Evolutionary conservation across 805 yeast species (phyloP).

Genomic region (Maudiozyma bulderi): DNA sequence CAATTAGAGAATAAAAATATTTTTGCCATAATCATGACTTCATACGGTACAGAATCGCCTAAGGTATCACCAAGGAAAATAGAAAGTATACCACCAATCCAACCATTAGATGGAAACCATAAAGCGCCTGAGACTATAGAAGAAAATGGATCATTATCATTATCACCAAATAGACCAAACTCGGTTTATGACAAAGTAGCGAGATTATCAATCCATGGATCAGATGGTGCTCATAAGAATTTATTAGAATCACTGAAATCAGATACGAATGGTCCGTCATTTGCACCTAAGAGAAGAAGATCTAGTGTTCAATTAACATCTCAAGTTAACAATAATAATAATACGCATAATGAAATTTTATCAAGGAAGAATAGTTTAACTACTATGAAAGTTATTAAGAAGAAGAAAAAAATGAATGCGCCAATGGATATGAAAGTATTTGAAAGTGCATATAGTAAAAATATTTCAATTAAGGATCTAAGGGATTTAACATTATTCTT

Average conservation of each 20-base stretch:
- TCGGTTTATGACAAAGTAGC: conserved; percentile 17
- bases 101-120: background rate
- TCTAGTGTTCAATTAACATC: conserved; percentile 15
- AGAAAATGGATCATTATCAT: background rate
- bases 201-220: conserved; percentile 16
- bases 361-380: conserved; percentile 7
- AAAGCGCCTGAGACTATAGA: background rate
- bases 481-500: conserved; percentile 39
- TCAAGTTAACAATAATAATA: background rate
- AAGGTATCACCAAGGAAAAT: conserved; percentile 9
- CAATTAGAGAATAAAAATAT: too few species aligned
- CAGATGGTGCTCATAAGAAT: conserved; percentile 6
- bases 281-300: conserved; percentile 20
- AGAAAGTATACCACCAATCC: background rate
- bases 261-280: background rate
- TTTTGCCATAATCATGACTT: background rate
- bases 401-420: conserved; percentile 26
- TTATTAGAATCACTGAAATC: background rate
- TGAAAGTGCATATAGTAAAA: conserved; percentile 21
- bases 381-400: conserved; percentile 12
- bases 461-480: conserved; percentile 32
- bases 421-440: conserved; percentile 29
- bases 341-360: background rate
- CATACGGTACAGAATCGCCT: conserved; percentile 3
- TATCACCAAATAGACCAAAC: background rate